A percentile compares a stretch with the other conserved stretches of the same genome.
These are phyloP conservation scores for Rubia balearica DNA, from an alignment of 305 asterid species.

Conservation along the genomic window DNA sequence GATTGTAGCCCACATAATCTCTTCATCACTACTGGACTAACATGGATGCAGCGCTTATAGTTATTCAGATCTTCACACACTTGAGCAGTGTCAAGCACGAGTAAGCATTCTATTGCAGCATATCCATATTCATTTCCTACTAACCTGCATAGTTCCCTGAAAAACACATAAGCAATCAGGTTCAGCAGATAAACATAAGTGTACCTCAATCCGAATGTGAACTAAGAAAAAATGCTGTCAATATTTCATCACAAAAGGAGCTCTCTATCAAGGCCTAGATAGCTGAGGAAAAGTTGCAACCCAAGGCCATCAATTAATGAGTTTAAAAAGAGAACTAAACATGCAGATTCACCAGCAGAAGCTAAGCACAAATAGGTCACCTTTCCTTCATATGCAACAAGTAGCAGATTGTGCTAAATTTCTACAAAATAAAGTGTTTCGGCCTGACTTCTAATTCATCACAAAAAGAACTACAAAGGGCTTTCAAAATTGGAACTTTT, in stretches of 20 bases:
- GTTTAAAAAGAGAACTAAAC: neutral
- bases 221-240: neutral
- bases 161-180: constrained; percentile 3
- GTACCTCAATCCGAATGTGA: neutral
- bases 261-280: neutral
- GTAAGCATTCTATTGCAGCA: constrained; percentile 52
- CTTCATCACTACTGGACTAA: constrained; percentile 60
- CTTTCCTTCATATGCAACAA: neutral
- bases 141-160: constrained; percentile 68
- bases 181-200: neutral
- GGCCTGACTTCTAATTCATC: neutral
- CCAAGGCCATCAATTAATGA: neutral
- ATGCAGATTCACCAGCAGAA: neutral
- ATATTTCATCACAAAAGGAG: neutral
- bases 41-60: constrained; percentile 35
- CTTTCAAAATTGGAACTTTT: neutral
- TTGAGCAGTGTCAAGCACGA: constrained; percentile 49
- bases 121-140: constrained; percentile 30
- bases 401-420: neutral
- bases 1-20: constrained; percentile 81
- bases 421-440: neutral
- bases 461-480: neutral
- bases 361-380: neutral
- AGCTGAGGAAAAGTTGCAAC: neutral
- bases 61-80: constrained; percentile 47